Base-by-base conservation (phyloP, 2,329 filamentous ascomycete genomes). In the Calonectria ilicicola region DNA sequence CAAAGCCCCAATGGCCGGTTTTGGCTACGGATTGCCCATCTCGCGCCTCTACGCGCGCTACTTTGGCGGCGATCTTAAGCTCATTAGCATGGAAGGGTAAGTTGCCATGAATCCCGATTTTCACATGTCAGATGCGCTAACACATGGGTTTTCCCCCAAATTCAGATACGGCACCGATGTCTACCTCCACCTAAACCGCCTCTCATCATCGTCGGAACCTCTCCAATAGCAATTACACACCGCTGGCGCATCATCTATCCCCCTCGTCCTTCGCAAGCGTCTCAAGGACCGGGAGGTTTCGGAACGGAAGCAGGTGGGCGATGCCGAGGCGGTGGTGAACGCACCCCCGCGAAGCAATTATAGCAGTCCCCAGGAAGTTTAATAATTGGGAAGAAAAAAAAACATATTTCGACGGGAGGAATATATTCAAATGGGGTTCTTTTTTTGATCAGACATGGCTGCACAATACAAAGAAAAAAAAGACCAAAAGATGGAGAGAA, bases 61-160 rank as follows among this genome's bases (percentile, higher is more conserved):
- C 86, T 99, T 99, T 86, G 97, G 97, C 72, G 97, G 97, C 71
- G 97, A 99, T 84, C 84, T 99, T 80, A 98, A 98, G 85, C 86
- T 99, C 83, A 99, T 99, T 81, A 98, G 95, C 83, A 99, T 99
- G 97, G 97, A 99, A 88, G 97, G 97, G 95, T 98, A 88, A 89
- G 94, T 83, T 67, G 53, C 42, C 62, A 74, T 27, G 8, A 15
- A 72, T 40, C 63, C 12, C 40, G 65, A 21, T 67, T 58, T 38
- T 51, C 53, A 64, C 35, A 63, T 74, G 42, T 46, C 29, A 19
- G 29, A 62, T 19, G 38, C 60, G 67, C 72, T 79, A 70, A 78
- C 72, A 29, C 32, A 62, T 27, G 19, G 29, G 29, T 32, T 32
- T 32, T 8, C 21, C 23, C 23, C 23, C 35, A n/a, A 60, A 21